Evolutionary conservation across 1,284 basidiomycete genomes (phyloP).

Genomic region (Cutaneotrichosporon sp.): DNA sequence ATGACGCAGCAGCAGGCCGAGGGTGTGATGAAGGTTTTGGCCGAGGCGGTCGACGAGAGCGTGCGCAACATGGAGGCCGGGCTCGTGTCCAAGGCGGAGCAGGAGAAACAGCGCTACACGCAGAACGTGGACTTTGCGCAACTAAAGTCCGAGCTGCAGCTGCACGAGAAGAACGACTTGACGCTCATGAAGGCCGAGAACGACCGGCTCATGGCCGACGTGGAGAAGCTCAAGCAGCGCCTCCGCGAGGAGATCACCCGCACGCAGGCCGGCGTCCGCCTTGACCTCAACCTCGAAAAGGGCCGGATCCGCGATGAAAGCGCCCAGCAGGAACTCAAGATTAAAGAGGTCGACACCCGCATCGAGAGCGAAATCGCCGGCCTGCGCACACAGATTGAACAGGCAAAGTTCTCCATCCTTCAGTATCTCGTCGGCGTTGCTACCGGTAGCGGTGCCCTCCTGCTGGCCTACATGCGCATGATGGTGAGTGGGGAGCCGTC

Average conservation of each 20-base stretch:
- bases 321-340: slow-evolving; percentile 88
- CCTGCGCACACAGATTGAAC: slow-evolving; percentile 82
- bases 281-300: slow-evolving; percentile 96
- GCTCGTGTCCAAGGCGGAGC: slow-evolving; percentile 88
- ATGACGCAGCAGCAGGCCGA: slow-evolving; percentile 82
- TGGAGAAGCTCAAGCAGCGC: slow-evolving; percentile 93
- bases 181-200: slow-evolving; percentile 94
- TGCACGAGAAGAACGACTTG: slow-evolving; percentile 96
- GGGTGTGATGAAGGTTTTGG: slow-evolving; percentile 90
- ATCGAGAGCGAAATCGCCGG: slow-evolving; percentile 96
- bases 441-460: slow-evolving; percentile 46
- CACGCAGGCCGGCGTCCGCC: slow-evolving; percentile 87
- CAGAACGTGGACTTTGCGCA: slow-evolving; percentile 97
- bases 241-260: slow-evolving; percentile 85
- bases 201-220: slow-evolving; percentile 82
- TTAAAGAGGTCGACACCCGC: slow-evolving; percentile 95
- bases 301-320: slow-evolving; percentile 90
- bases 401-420: slow-evolving; percentile 62
- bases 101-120: slow-evolving; percentile 94
- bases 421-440: slow-evolving; percentile 48
- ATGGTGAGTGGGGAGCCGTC: slow-evolving; percentile 18
- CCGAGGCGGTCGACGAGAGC: slow-evolving; percentile 91
- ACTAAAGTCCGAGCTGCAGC: slow-evolving; percentile 90
- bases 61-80: slow-evolving; percentile 88
- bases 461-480: slow-evolving; percentile 49